Base-by-base conservation (phyloP, 139 green algal species). In the Asterochloris sp. region DNA sequence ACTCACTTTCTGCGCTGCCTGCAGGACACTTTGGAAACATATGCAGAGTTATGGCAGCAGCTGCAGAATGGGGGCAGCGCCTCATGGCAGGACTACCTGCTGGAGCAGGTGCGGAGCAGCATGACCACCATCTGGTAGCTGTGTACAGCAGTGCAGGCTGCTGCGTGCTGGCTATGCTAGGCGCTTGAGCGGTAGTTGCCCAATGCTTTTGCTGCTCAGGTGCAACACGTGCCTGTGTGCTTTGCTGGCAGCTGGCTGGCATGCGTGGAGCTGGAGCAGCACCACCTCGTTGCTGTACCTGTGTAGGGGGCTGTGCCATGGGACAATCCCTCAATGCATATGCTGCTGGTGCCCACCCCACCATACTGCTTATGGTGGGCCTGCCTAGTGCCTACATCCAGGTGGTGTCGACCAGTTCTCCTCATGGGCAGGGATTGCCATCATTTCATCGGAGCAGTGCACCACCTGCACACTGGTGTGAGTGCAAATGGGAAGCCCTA, bases 11-110 rank as follows among this genome's bases (percentile, higher is more conserved):
- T 6, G 38, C 38, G 38, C 38, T 62, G 76, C 23, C 11, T 80
- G 8, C 60, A 69, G 23, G 76, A 69, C 13, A 69, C 68, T 23
- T n/a, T 80, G 61, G 76, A 80, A 26, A 29, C 76, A 29, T 80
- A 80, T 38, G 76, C 60, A 16, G 76, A 80, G 9, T 69, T 80
- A 8, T 80, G 68, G 11, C 67, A 62, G n/a, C 68, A 61, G 11
- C 76, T 80, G 21, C 60, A 61, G 13, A 62, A 15, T 60, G 76
- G 21, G 47, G 38, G 24, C 23, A 26, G 68, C 38, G 24, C 68
- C 12, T 80, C 76, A 12, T 80, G 76, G 76, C 76, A 80, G 23
- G 76, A 80, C 76, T 80, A 60, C 14, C 0, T 80, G 15, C 60
- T 80, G 12, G 76, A 80, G 60, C 26, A 80, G 68, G 76, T 80